Evolutionary conservation across 345 rosid genomes (phyloP).

Genomic region (Trapa bicornis): DNA sequence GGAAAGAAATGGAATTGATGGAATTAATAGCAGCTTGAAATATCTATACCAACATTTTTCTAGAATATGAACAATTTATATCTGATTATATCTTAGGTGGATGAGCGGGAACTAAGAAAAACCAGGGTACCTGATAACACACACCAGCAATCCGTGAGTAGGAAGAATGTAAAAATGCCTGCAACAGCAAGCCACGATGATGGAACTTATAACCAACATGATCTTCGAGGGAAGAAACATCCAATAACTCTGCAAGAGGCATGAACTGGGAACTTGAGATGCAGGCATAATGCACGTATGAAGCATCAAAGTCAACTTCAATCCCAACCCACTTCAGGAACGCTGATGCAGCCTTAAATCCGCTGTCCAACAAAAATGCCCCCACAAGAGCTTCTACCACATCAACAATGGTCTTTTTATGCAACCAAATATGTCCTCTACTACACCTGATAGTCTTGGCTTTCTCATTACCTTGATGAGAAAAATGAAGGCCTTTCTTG

Average conservation of each 20-base stretch:
- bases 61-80: neutral
- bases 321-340: conserved; percentile 90
- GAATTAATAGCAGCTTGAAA: neutral
- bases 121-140: conserved; percentile 66
- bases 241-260: conserved; percentile 36
- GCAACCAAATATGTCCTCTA: conserved; percentile 73
- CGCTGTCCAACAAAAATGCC: conserved; percentile 78
- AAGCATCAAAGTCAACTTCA: conserved; percentile 43
- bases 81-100: conserved; percentile 1
- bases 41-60: neutral
- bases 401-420: conserved; percentile 79
- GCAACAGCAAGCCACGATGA: conserved; percentile 69
- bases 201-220: conserved; percentile 40
- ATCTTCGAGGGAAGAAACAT: conserved; percentile 38
- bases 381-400: conserved; percentile 89
- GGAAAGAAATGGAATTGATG: neutral
- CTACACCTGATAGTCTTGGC: conserved; percentile 53
- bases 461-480: conserved; percentile 15
- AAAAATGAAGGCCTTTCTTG: conserved; percentile 32
- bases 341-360: conserved; percentile 75
- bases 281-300: conserved; percentile 44
- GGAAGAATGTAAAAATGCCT: conserved; percentile 89
- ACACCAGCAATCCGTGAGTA: conserved; percentile 74
- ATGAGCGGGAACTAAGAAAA: neutral
- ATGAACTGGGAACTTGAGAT: conserved; percentile 38